Conservation (phyloP, 2,329 filamentous ascomycete species). For the Pseudogymnoascus sp. region DNA sequence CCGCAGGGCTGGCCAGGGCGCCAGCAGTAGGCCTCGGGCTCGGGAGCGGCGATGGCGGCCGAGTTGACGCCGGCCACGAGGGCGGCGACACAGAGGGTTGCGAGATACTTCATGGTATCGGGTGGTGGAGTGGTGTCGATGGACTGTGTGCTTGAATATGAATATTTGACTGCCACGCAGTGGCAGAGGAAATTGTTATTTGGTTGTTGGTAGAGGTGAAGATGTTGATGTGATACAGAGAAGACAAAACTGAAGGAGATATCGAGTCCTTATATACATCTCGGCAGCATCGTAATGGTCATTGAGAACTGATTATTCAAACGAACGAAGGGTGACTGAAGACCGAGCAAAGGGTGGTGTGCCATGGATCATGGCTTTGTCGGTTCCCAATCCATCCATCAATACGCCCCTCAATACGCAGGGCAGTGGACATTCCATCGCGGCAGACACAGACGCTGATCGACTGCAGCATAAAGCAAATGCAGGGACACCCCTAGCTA, state of each 20-base stretch:
- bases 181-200: constrained; percentile 13
- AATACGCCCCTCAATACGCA: background rate
- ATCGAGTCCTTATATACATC: constrained; percentile 7
- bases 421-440: background rate
- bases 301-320: background rate
- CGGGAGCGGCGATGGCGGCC: constrained; percentile 21
- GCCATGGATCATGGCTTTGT: background rate
- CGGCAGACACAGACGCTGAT: background rate
- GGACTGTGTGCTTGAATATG: constrained; percentile 13
- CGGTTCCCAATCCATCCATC: background rate
- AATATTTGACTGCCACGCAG: constrained; percentile 13
- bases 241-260: background rate
- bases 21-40: constrained; percentile 20
- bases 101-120: constrained; percentile 40
- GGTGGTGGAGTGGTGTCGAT: constrained; percentile 10
- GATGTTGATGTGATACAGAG: background rate
- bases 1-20: constrained; percentile 23
- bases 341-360: background rate
- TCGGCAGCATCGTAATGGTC: background rate
- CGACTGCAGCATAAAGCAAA: background rate
- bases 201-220: background rate
- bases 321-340: background rate
- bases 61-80: constrained; percentile 32
- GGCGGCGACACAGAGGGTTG: constrained; percentile 32
- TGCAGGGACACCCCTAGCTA: background rate